phyloP scores from a whole-genome alignment of 768 basidiomycete genomes.

The Suillus weaverae region DNA sequence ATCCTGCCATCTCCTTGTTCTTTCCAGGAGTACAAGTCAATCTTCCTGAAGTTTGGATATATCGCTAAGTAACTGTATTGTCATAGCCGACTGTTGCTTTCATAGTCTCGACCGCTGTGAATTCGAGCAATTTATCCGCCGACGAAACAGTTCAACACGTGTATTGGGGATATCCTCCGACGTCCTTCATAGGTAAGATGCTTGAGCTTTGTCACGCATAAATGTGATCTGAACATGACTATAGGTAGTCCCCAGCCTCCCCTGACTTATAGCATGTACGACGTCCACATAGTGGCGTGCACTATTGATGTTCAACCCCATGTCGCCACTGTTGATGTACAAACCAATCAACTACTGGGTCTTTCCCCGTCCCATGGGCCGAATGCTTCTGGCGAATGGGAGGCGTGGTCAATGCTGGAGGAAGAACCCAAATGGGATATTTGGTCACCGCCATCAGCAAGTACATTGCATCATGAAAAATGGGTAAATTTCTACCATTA shows the following conservation, averaged over 20 bases:
- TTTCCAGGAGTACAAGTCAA: background rate
- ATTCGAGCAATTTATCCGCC: conserved; percentile 2
- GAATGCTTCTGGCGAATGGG: background rate
- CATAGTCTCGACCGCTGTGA: conserved; percentile 12
- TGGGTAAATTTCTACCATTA: background rate
- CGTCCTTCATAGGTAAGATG: background rate
- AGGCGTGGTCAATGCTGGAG: background rate
- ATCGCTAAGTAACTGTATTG: background rate
- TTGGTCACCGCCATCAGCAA: conserved; percentile 11
- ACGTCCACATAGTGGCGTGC: conserved; percentile 14
- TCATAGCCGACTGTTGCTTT: conserved; percentile 10
- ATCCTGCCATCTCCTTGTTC: background rate
- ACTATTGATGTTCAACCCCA: background rate
- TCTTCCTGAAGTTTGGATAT: background rate
- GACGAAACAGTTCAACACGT: conserved; percentile 2
- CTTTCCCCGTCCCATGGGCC: background rate
- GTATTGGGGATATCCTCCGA: background rate
- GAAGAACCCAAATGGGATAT: conserved; percentile 5
- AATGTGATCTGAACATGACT: background rate
- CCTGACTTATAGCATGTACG: conserved; percentile 1
- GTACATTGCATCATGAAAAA: background rate
- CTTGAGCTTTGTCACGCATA: background rate
- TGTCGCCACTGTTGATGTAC: conserved; percentile 9
- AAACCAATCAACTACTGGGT: background rate
- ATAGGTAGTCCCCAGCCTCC: background rate